Evolutionary conservation across 768 basidiomycete genomes (phyloP).

Genomic region (Lyophyllum decastes): DNA sequence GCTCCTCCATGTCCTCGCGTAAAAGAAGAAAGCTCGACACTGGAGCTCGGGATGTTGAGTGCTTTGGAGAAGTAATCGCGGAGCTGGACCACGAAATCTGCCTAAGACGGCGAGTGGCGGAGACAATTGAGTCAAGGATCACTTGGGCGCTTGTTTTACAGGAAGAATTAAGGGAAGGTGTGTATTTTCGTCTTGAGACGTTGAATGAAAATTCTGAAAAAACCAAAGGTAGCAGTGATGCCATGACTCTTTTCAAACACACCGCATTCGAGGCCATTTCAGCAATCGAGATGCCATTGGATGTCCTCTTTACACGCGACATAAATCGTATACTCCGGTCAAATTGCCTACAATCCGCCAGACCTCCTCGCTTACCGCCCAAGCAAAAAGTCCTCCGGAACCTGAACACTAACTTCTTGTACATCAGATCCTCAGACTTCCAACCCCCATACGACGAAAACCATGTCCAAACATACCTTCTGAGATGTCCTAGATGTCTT

Average conservation of each 20-base stretch:
- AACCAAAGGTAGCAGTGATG: constrained; percentile 19
- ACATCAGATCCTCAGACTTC: constrained; percentile 33
- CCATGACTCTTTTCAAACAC: constrained; percentile 32
- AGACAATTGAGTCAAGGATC: constrained; percentile 45
- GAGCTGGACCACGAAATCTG: constrained; percentile 52
- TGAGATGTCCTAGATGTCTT: constrained; percentile 47
- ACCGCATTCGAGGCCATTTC: constrained; percentile 43
- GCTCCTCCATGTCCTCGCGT: constrained; percentile 12
- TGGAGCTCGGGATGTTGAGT: background rate
- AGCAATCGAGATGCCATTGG: constrained; percentile 40
- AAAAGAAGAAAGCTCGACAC: constrained; percentile 20
- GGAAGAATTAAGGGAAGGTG: constrained; percentile 35
- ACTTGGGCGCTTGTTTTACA: constrained; percentile 48
- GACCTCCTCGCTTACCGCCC: constrained; percentile 25
- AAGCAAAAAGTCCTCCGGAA: constrained; percentile 20
- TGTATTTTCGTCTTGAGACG: background rate
- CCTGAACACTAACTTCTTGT: constrained; percentile 35
- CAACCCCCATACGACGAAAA: constrained; percentile 21
- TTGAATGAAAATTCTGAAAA: too few relatives aligned
- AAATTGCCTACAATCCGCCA: constrained; percentile 16
- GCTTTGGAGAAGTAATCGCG: constrained; percentile 24
- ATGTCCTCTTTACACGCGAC: constrained; percentile 37
- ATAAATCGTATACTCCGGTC: constrained; percentile 22
- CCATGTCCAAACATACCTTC: constrained; percentile 31
- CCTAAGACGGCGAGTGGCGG: constrained; percentile 39